Evolutionary conservation across 176 grass and related monocot genomes (phyloP).

Genomic region (Poa pratensis): DNA sequence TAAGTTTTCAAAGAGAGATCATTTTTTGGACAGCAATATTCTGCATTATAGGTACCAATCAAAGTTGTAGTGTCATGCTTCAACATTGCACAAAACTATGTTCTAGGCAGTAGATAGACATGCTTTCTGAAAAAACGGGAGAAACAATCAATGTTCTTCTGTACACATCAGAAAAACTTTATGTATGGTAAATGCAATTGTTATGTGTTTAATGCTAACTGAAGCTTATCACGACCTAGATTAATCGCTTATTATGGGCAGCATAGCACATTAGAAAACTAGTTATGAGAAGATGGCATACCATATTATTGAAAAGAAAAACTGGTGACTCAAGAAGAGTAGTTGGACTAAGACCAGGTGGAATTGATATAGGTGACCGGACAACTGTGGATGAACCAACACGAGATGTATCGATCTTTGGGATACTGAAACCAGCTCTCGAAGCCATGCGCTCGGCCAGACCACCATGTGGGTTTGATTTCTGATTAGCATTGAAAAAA

Average conservation of each 20-base stretch:
- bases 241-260: slow-evolving; percentile 1
- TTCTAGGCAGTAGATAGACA: slow-evolving; percentile 8
- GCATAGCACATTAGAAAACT: slow-evolving; percentile 26
- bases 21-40: slow-evolving; percentile 26
- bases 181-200: slow-evolving; percentile 16
- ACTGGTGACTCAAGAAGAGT: slow-evolving; percentile 86
- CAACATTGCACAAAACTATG: slow-evolving; percentile 34
- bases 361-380: slow-evolving; percentile 83
- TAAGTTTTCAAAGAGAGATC: slow-evolving; percentile 26
- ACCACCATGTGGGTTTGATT: slow-evolving; percentile 56
- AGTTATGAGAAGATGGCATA: slow-evolving; percentile 51
- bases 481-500: slow-evolving; percentile 49
- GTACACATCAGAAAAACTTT: slow-evolving; percentile 6
- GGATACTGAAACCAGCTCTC: slow-evolving; percentile 75
- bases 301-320: slow-evolving; percentile 82
- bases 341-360: slow-evolving; percentile 92
- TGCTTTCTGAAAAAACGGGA: slow-evolving; percentile 17
- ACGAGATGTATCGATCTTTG: slow-evolving; percentile 72
- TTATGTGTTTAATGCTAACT: slow-evolving; percentile 16
- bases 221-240: background rate
- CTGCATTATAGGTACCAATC: slow-evolving; percentile 8
- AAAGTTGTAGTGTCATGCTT: slow-evolving; percentile 1
- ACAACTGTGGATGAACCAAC: slow-evolving; percentile 61
- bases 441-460: slow-evolving; percentile 85
- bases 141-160: slow-evolving; percentile 18